phyloP scores from a whole-genome alignment of 1,284 basidiomycete genomes.

The Apiotrichum brassicae region DNA sequence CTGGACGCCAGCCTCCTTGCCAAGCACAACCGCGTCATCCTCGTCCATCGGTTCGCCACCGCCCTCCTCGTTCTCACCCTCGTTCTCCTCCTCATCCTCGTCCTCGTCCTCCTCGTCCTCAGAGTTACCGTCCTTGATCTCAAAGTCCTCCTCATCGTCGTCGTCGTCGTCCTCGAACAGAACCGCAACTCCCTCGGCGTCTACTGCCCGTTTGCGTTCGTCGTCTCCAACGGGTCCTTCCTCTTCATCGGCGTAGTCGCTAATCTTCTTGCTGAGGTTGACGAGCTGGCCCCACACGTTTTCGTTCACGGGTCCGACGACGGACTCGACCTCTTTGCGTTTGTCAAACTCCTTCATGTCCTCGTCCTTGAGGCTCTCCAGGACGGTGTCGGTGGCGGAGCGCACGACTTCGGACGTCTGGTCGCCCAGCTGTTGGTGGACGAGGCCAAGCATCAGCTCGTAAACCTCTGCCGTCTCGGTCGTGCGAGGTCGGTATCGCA shows the following conservation, averaged over 20 bases:
- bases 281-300: conserved; percentile 83
- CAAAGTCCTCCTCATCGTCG: conserved; percentile 66
- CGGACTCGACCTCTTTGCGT: conserved; percentile 85
- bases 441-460: conserved; percentile 78
- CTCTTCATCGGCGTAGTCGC: conserved; percentile 87
- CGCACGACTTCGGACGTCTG: conserved; percentile 93
- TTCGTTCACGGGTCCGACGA: conserved; percentile 63
- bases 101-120: conserved; percentile 64
- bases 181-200: conserved; percentile 82
- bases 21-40: conserved; percentile 58
- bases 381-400: conserved; percentile 82
- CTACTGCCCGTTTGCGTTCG: conserved; percentile 46
- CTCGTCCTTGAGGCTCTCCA: conserved; percentile 88
- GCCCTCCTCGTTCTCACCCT: conserved; percentile 50
- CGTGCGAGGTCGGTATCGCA: conserved; percentile 87
- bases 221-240: conserved; percentile 78
- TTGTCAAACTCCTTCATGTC: conserved; percentile 93
- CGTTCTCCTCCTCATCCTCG: conserved; percentile 58
- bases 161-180: conserved; percentile 94
- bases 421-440: conserved; percentile 81
- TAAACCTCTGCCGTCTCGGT: conserved; percentile 92
- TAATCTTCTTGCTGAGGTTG: conserved; percentile 88
- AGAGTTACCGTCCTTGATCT: conserved; percentile 52
- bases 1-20: conserved; percentile 43
- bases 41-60: conserved; percentile 54